These are phyloP conservation scores for Solanum chacoense DNA, from an alignment of 305 asterid species.

Conservation along the genomic window DNA sequence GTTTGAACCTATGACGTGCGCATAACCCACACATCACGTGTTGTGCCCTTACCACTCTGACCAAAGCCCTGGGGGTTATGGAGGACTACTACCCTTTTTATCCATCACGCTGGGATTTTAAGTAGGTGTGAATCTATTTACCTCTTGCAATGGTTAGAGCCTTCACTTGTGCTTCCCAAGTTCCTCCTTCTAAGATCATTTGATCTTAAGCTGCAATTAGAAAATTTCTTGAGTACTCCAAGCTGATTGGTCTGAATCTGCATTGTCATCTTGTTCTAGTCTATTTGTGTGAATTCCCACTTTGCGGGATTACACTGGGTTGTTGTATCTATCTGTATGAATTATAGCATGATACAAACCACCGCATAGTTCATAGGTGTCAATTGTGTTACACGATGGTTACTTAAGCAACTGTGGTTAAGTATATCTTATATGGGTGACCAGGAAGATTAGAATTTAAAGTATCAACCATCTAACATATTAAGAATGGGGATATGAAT, in stretches of 20 bases:
- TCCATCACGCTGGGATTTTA: background rate
- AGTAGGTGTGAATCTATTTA: background rate
- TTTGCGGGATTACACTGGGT: background rate
- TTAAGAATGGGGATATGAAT: background rate
- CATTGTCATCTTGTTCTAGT: background rate
- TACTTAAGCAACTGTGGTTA: background rate
- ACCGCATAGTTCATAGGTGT: background rate
- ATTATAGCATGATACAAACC: background rate
- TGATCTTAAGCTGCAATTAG: background rate
- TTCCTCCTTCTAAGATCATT: background rate
- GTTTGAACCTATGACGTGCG: background rate
- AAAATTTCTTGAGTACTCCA: background rate
- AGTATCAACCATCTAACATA: background rate
- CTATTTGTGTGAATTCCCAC: background rate
- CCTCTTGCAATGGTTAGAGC: background rate
- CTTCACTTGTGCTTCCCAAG: background rate
- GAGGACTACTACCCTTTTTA: background rate
- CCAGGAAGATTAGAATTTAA: background rate
- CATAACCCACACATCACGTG: background rate
- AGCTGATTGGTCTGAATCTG: background rate
- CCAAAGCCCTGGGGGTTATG: background rate
- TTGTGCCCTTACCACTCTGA: background rate
- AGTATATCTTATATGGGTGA: background rate
- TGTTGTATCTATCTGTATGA: background rate
- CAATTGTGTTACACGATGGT: background rate